These are phyloP conservation scores for Globisporangium parvum DNA, from an alignment of 352 stramenopile species.

Conservation along the genomic window DNA sequence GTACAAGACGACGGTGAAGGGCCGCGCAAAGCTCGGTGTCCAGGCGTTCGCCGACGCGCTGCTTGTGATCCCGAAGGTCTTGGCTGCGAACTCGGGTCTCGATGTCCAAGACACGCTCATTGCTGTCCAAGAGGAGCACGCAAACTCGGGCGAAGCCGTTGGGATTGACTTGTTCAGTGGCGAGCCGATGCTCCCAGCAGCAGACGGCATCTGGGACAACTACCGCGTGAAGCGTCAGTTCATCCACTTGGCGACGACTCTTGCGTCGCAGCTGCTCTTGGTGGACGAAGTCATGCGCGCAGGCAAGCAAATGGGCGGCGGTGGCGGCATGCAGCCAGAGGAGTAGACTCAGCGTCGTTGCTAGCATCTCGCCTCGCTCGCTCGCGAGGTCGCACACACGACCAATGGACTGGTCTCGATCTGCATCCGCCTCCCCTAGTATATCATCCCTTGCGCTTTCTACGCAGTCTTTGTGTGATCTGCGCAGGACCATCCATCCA, in stretches of 20 bases:
- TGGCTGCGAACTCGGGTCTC: slow-evolving; percentile 87
- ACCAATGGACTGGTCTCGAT: neutral
- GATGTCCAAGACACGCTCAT: slow-evolving; percentile 95
- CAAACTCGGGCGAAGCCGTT: slow-evolving; percentile 86
- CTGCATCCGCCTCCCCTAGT: too few species aligned
- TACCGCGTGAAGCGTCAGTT: slow-evolving; percentile 99
- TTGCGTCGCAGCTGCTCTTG: slow-evolving; percentile 97
- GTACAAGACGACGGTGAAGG: slow-evolving; percentile 88
- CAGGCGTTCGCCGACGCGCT: slow-evolving; percentile 97
- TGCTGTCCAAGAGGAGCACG: slow-evolving; percentile 94
- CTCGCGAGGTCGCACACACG: neutral
- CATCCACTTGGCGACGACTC: slow-evolving; percentile 96
- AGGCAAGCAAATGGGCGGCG: slow-evolving; percentile 94
- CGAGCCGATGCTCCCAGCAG: slow-evolving; percentile 94
- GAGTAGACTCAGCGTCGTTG: slow-evolving; percentile 39
- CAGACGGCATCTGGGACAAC: slow-evolving; percentile 98
- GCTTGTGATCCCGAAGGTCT: slow-evolving; percentile 98
- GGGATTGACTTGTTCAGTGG: slow-evolving; percentile 96
- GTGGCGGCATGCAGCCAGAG: slow-evolving; percentile 47
- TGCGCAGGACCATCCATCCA: neutral
- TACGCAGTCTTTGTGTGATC: too few species aligned
- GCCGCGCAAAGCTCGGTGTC: slow-evolving; percentile 96
- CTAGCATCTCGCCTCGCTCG: neutral
- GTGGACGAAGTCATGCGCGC: slow-evolving; percentile 99
- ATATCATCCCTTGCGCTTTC: too few species aligned